These are phyloP conservation scores for Neurospora intermedia DNA, from an alignment of 495 filamentous ascomycete species.

Conservation along the genomic window DNA sequence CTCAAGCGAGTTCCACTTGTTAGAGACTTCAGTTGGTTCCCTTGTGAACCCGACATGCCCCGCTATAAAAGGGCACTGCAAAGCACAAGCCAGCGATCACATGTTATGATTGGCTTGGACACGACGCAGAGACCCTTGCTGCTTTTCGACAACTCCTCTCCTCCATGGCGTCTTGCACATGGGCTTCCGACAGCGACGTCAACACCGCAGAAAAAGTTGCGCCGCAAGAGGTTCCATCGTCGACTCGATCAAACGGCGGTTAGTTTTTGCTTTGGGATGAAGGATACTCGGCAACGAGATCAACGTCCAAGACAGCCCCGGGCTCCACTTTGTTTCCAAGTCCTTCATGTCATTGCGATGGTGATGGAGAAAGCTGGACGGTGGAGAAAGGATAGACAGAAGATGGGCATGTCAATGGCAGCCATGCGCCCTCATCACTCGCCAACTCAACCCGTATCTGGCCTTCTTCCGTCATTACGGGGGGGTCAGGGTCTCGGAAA, in stretches of 20 bases:
- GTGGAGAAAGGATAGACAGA: background rate
- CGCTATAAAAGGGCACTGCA: background rate
- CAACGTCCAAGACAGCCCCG: background rate
- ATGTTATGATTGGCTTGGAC: background rate
- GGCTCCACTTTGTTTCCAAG: background rate
- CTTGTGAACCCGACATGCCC: background rate
- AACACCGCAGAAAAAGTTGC: background rate
- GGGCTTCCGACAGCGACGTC: background rate
- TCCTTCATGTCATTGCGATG: background rate
- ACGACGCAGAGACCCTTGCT: background rate
- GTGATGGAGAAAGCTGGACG: background rate
- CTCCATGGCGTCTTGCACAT: background rate
- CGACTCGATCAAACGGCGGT: background rate
- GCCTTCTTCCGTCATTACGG: background rate
- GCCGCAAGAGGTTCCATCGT: background rate
- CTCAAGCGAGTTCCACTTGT: background rate
- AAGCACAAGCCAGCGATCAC: background rate
- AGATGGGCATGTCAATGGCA: background rate
- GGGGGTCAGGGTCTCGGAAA: background rate
- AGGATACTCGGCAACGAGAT: background rate
- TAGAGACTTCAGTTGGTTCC: background rate
- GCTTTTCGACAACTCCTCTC: background rate
- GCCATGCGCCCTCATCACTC: background rate
- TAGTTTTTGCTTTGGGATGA: background rate
- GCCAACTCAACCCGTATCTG: background rate